Percentiles rank a stretch among this genome's conserved stretches.
phyloP scores from a whole-genome alignment of 2,329 filamentous ascomycete species.

The Fusarium citri region DNA sequence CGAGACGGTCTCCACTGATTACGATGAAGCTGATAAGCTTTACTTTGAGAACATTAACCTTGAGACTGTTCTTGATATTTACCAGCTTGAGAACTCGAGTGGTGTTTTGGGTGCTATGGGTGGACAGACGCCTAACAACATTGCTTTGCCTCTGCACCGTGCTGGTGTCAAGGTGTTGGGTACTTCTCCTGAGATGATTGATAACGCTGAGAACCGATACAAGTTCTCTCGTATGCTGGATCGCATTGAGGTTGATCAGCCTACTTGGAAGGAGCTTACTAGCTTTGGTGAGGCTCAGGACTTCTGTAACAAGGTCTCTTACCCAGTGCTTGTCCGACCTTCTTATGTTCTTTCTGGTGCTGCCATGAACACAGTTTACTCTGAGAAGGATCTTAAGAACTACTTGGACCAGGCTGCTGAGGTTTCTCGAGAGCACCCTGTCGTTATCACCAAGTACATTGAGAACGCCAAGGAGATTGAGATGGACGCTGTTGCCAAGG shows the following conservation, averaged over 20 bases:
- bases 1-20: slow-evolving; percentile 90
- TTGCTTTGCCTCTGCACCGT: slow-evolving; percentile 88
- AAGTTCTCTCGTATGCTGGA: slow-evolving; percentile 99
- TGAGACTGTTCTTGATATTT: slow-evolving; percentile 93
- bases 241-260: slow-evolving; percentile 93
- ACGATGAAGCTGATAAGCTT: slow-evolving; percentile 91
- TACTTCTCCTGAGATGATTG: slow-evolving; percentile 99
- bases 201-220: slow-evolving; percentile 95
- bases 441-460: slow-evolving; percentile 99
- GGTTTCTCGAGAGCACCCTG: slow-evolving; percentile 93
- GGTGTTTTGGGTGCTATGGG: slow-evolving; percentile 96
- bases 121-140: slow-evolving; percentile 98
- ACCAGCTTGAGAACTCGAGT: slow-evolving; percentile 83
- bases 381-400: slow-evolving; percentile 87
- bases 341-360: slow-evolving; percentile 97
- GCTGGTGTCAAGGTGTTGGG: slow-evolving; percentile 92
- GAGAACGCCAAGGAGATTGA: slow-evolving; percentile 99
- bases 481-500: slow-evolving; percentile 96
- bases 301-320: slow-evolving; percentile 90
- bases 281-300: slow-evolving; percentile 89
- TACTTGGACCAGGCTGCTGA: slow-evolving; percentile 92
- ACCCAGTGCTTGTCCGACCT: slow-evolving; percentile 93
- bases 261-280: slow-evolving; percentile 96
- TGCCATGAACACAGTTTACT: slow-evolving; percentile 99
- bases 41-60: slow-evolving; percentile 97